Evolutionary conservation across 768 basidiomycete species (phyloP), one percentile per base, ranked within the genome.

Genomic region (Pleurotus salmoneostramineus): DNA sequence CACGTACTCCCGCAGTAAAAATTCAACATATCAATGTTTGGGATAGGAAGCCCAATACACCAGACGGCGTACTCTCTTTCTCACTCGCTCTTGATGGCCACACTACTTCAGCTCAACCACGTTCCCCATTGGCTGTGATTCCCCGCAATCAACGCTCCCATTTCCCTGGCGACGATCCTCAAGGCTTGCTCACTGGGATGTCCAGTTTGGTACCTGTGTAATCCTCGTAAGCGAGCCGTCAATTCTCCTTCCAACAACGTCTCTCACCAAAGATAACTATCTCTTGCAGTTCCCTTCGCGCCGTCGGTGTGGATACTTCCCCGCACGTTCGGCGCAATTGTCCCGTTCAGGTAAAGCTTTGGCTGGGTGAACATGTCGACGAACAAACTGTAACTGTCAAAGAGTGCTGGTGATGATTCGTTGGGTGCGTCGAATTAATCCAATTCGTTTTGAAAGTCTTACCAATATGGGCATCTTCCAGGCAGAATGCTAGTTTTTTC

Each of bases 141-240:
- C 6, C 81, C 79, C 56, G 72, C 68, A 56, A 83, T 75, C 1
- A 78, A 73, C 15, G 74, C 60, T 0, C 80, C 71, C n/a, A 85
- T 79, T 60, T 84, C 77, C 49, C 74, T 70, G 0, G 82, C 84
- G 2, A 85, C 72, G 36, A 80, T 72, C 10, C 84, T 70, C 56
- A 81, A 78, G 1, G 80, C 74, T 62, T 87, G 84, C 61, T 84
- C 81, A 4, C 82, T 83, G 4, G 82, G 81, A 62, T 85, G 84
- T 14, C 86, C 69, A 60, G 85, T 84, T 60, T 87, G 82, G 59
- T 68, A 81, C 81, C 72, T 75, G 49, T 14, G 64, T 27, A 27
- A 3, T 27, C 21, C 21, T 27, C 2, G 21, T 27, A 27, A 10
- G n/a, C 10, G n/a, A n/a, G n/a, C 8, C 1, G 10, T n/a, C n/a